phyloP scores from a whole-genome alignment of 345 rosid species.

The Citrus hindsii region DNA sequence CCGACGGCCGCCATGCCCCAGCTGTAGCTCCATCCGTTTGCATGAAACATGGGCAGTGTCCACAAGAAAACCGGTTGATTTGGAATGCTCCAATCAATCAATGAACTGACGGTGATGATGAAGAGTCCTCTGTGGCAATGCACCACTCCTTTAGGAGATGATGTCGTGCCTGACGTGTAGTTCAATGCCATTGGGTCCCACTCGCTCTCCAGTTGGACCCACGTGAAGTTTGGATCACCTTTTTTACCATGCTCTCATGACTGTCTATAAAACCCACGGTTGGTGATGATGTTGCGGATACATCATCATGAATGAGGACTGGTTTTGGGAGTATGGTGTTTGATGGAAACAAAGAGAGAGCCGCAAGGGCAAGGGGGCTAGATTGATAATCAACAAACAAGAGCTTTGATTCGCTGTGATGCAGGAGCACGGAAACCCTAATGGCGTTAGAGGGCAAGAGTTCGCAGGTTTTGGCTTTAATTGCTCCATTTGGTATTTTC shows the following conservation, averaged over 20 bases:
- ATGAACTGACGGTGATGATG: conserved; percentile 17
- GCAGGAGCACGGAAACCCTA: conserved; percentile 20
- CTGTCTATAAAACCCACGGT: too few relatives aligned
- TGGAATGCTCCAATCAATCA: conserved; percentile 17
- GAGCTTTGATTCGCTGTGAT: too few relatives aligned
- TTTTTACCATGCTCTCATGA: too few relatives aligned
- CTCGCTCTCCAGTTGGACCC: too few relatives aligned
- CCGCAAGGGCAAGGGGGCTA: conserved; percentile 29
- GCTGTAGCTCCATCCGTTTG: conserved; percentile 31
- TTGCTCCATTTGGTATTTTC: neutral
- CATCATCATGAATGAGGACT: too few relatives aligned
- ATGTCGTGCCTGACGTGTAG: conserved; percentile 36
- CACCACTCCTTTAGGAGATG: conserved; percentile 9
- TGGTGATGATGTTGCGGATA: too few relatives aligned
- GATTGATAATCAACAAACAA: too few relatives aligned
- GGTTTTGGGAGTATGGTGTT: too few relatives aligned
- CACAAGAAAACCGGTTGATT: conserved; percentile 26
- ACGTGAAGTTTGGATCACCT: too few relatives aligned
- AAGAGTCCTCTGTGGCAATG: conserved; percentile 28
- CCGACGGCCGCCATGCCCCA: conserved; percentile 43
- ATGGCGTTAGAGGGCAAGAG: too few relatives aligned
- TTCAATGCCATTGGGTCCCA: conserved; percentile 9
- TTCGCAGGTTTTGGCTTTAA: too few relatives aligned
- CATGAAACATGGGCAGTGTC: conserved; percentile 39
- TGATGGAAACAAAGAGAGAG: conserved; percentile 18